Evolutionary conservation across 1,139 yeast species (phyloP), one percentile per base, ranked within the genome.

Genomic region (Nakaseomyces kungkrabaensis): DNA sequence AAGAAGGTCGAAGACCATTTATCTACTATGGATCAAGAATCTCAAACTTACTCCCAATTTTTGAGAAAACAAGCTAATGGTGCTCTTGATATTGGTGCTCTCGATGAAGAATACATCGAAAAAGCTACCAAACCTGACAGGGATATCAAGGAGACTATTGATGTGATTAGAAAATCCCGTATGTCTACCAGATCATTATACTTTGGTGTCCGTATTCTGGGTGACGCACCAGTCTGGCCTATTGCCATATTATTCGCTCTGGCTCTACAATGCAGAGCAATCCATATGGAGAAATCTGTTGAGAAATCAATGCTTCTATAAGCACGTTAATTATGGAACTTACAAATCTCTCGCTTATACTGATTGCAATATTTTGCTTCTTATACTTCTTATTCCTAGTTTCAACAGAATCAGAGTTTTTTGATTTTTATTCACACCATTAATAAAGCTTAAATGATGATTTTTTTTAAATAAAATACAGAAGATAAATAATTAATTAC

Each of bases 221-320:
- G 89, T 1, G 92, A 85, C 70, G 89, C 90, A 0, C 92, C 92
- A 3, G 83, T 84, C 26, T 85, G 94, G 94, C 92, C 92, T 1
- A 75, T 83, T 51, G 86, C 89, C 0, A 70, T 84, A 67, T 77
- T 83, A 17, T 82, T 83, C 68, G 90, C 90, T 0, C 90, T 83
- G 62, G 88, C 88, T 2, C 72, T 84, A 58, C 83, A 82, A 61
- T 76, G 80, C 43, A 75, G 89, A 62, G 87, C 87, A 4, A 73
- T 76, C 11, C 47, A 48, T 43, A 17, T 37, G 44, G 32, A 41
- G 43, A 43, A 43, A 32, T 43, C 46, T 4, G 46, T n/a, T 7
- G 46, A 33, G 11, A 33, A 43, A 33, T 27, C 37, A n/a, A 32
- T 43, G 38, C n/a, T 34, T 9, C 5, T 32, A n/a, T 43, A 43